phyloP scores from a whole-genome alignment of 169 alveolate species.

The Plasmodium chabaudi region DNA sequence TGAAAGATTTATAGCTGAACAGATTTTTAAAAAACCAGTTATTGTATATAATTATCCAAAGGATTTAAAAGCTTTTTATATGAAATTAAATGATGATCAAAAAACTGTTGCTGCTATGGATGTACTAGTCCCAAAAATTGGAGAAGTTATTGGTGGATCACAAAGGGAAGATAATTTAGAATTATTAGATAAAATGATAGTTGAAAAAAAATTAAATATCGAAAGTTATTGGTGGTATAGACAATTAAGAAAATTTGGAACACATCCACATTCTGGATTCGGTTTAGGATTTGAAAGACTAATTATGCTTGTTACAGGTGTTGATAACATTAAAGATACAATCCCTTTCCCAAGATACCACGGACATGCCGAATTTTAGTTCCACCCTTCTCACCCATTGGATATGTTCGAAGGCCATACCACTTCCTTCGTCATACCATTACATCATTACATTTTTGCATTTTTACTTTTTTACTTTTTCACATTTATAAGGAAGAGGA shows the following conservation, averaged over 20 bases:
- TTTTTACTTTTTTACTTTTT: no score
- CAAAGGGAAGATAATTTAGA: conserved; percentile 98
- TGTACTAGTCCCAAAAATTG: conserved; percentile 96
- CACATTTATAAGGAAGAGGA: no score
- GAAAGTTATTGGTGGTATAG: conserved; percentile 94
- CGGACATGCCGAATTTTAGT: conserved; percentile 95
- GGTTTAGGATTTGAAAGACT: conserved; percentile 99
- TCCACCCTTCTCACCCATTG: not conserved
- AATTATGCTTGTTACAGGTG: conserved; percentile 98
- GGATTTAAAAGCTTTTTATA: conserved; percentile 96
- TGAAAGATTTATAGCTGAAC: conserved; percentile 96
- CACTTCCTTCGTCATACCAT: not conserved
- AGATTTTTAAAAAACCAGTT: conserved; percentile 96
- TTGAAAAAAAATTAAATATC: conserved; percentile 89
- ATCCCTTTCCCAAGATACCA: conserved; percentile 99
- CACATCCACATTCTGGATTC: conserved; percentile 98
- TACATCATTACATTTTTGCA: no score
- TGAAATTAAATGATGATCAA: conserved; percentile 95
- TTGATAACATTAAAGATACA: conserved; percentile 98
- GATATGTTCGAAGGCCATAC: not conserved
- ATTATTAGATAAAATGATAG: conserved; percentile 90
- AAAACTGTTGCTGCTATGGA: conserved; percentile 98
- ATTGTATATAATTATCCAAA: conserved; percentile 98
- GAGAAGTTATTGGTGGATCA: conserved; percentile 99
- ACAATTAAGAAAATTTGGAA: conserved; percentile 96